Base-by-base conservation (phyloP, 345 rosid genomes). In the Melaleuca alternifolia region DNA sequence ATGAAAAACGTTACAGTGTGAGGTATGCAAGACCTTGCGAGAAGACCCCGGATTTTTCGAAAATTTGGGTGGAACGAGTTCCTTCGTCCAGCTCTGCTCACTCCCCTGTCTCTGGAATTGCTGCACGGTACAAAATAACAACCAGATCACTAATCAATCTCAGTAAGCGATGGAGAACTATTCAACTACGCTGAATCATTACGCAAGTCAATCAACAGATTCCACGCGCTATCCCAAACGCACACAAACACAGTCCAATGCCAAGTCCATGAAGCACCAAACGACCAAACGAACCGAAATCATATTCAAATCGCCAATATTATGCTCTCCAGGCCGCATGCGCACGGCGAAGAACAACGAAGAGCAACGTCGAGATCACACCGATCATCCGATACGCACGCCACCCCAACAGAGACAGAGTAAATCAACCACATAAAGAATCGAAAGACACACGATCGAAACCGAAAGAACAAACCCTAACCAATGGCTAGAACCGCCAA, bases 61-160 rank as follows among this genome's bases (percentile, higher is more conserved):
- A 50, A 93, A 48, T 87, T 88, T 93, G 46, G 96, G 96, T 51
- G 92, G 93, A 86, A 89, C 88, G 33, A 89, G 88, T 91, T 95
- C 95, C 23, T 85, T 91, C 61, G 89, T 92, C 94, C 88, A 91
- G 83, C 92, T 89, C 84, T 91, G 88, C 88, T 92, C 95, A 56
- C 89, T 41, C n/a, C 89, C 86, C 71, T 90, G 87, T 83, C 88
- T 91, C 84, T 91, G 90, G 88, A 91, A 65, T 51, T 88, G 88
- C 61, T 79, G 88, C 61, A 85, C 65, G 52, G 62, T 24, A 53
- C 71, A 1, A 83, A 59, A 6, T 44, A 14, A 54, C 44, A 12
- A 28, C 12, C 50, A 86, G 37, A 26, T 30, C 50, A 52, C 33
- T 44, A 83, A 3, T 28, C 59, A 51, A 41, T 30, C 84, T 30